A percentile compares a stretch with the other conserved stretches of the same genome.
These are phyloP conservation scores for Epicoccum nigrum DNA, from an alignment of 2,329 filamentous ascomycete species.

Conservation along the genomic window DNA sequence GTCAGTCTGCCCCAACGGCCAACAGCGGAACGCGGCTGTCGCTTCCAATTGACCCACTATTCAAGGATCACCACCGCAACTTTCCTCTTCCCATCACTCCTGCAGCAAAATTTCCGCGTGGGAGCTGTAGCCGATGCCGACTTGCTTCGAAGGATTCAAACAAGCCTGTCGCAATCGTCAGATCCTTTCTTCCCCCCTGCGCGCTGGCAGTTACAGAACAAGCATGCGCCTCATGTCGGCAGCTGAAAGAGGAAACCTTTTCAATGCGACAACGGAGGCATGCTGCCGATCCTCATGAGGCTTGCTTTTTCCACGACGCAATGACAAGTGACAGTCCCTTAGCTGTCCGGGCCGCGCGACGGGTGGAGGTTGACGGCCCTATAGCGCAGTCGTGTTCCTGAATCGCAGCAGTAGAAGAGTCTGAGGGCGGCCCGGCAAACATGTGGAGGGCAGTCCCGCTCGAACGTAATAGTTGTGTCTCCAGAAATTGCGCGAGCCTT, in stretches of 20 bases:
- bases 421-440: neutral
- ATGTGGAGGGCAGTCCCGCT: slow-evolving; percentile 14
- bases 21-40: neutral
- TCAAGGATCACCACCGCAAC: slow-evolving; percentile 7
- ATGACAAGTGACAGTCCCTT: slow-evolving; percentile 2
- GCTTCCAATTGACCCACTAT: neutral
- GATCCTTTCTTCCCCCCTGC: slow-evolving; percentile 8
- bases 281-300: slow-evolving; percentile 1
- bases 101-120: slow-evolving; percentile 7
- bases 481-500: neutral
- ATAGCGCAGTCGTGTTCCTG: neutral
- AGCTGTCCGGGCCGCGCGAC: too few relatives aligned
- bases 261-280: neutral
- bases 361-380: neutral
- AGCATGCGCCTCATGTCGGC: slow-evolving; percentile 3
- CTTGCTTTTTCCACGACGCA: neutral
- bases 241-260: slow-evolving; percentile 3
- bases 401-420: slow-evolving; percentile 9
- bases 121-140: neutral
- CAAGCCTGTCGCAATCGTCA: neutral
- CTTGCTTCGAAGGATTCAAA: neutral
- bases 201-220: slow-evolving; percentile 6
- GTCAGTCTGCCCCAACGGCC: slow-evolving; percentile 1
- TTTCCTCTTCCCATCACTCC: slow-evolving; percentile 1
- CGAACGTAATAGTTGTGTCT: too few relatives aligned